Percentiles rank a stretch among this genome's conserved stretches.
Conservation (phyloP, 345 rosid species). For the Moricandia arvensis region DNA sequence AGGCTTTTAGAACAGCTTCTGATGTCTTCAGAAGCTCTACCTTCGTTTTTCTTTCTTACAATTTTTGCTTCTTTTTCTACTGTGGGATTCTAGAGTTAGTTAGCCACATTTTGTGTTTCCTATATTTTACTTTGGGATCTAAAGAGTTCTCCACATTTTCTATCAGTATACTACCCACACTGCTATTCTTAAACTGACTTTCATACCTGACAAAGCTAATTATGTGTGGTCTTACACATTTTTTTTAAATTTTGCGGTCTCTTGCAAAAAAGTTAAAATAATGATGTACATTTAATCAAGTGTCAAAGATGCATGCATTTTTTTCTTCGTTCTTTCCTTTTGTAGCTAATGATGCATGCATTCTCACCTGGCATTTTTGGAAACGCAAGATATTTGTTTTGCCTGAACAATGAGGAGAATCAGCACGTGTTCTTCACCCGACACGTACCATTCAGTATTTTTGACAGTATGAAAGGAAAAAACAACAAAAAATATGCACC, state of each 20-base stretch:
- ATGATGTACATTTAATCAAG: too few species aligned
- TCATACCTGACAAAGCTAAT: neutral
- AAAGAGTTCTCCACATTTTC: neutral
- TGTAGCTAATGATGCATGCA: neutral
- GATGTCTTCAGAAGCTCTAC: neutral
- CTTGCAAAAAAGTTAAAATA: too few species aligned
- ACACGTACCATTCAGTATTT: neutral
- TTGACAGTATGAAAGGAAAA: neutral
- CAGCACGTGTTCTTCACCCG: constrained; percentile 10
- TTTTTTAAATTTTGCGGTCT: too few species aligned
- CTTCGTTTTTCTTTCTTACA: neutral
- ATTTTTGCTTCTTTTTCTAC: constrained; percentile 7
- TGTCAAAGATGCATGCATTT: too few species aligned
- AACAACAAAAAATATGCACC: neutral
- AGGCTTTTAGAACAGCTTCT: constrained; percentile 20
- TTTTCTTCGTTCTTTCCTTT: neutral
- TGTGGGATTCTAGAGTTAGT: constrained; percentile 21
- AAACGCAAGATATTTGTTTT: constrained; percentile 12
- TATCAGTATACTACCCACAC: too few species aligned
- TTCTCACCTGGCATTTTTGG: neutral
- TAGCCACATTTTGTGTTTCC: constrained; percentile 7
- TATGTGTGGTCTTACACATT: neutral
- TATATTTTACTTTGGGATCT: neutral
- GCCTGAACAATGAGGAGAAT: neutral
- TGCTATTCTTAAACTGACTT: too few species aligned